Conservation (phyloP, 2,329 filamentous ascomycete genomes). For the Chaetomiaceae sp. region DNA sequence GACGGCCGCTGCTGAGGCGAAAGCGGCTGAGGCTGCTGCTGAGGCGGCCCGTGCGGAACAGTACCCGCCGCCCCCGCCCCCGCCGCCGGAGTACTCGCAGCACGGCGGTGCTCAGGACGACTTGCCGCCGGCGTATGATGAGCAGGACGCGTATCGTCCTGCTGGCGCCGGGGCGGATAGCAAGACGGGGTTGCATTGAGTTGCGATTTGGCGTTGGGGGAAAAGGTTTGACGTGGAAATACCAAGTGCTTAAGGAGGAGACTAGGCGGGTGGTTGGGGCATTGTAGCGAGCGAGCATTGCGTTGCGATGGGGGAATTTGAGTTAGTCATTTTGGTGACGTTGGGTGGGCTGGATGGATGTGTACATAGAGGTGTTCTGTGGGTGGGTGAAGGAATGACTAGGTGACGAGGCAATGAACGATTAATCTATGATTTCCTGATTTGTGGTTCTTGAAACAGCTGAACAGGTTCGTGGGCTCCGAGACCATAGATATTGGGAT, state of each 20-base stretch:
- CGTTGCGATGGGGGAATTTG: too few relatives aligned
- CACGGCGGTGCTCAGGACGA: slow-evolving; percentile 17
- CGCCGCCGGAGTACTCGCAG: slow-evolving; percentile 19
- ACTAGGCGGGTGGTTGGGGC: slow-evolving; percentile 15
- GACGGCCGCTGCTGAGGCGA: slow-evolving; percentile 14
- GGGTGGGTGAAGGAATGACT: too few relatives aligned
- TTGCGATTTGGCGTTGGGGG: too few relatives aligned
- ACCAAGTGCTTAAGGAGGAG: slow-evolving; percentile 28
- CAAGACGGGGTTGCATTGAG: slow-evolving; percentile 22
- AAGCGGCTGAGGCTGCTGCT: slow-evolving; percentile 25
- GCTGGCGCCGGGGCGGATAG: slow-evolving; percentile 23
- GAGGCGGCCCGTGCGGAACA: slow-evolving; percentile 21
- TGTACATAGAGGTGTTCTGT: too few relatives aligned
- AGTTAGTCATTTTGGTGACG: too few relatives aligned
- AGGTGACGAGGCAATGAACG: too few relatives aligned
- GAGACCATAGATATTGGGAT: too few relatives aligned
- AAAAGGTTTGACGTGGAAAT: slow-evolving; percentile 15
- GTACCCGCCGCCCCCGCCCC: slow-evolving; percentile 10
- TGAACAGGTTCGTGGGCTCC: too few relatives aligned
- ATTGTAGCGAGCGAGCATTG: slow-evolving; percentile 19
- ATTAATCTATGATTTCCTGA: too few relatives aligned
- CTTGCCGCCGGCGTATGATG: slow-evolving; percentile 28
- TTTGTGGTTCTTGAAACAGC: too few relatives aligned
- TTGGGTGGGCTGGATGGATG: too few relatives aligned
- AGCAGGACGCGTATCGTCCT: slow-evolving; percentile 17